Conservation (phyloP, 352 stramenopile genomes). For the Globisporangium orthogonon region DNA sequence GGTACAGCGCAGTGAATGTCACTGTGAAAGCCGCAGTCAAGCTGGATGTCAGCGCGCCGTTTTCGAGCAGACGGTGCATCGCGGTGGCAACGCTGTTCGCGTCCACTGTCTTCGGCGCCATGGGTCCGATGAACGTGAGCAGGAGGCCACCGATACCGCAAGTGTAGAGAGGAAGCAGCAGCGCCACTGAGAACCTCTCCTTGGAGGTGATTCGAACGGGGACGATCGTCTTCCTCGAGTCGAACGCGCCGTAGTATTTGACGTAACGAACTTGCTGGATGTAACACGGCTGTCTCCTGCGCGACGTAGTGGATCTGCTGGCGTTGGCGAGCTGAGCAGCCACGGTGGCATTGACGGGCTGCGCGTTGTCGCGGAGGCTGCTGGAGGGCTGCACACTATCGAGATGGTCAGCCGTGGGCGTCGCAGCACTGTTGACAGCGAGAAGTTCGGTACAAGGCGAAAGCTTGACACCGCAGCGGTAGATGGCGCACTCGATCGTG, state of each 20-base stretch:
- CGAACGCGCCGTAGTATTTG: conserved; percentile 5
- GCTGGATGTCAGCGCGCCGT: conserved; percentile 3
- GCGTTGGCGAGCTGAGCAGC: too few relatives aligned
- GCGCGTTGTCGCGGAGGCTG: too few relatives aligned
- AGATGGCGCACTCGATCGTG: conserved; percentile 20
- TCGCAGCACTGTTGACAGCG: background rate
- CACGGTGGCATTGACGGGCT: background rate
- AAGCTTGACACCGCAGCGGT: conserved; percentile 10
- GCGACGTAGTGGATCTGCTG: background rate
- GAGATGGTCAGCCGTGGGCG: background rate
- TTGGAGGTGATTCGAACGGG: conserved; percentile 10
- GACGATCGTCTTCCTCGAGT: conserved; percentile 5
- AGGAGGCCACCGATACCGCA: conserved; percentile 6
- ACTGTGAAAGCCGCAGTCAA: conserved; percentile 11
- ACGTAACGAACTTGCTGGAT: conserved; percentile 18
- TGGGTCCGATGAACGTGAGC: conserved; percentile 3
- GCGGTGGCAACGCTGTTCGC: background rate
- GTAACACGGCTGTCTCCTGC: conserved; percentile 8
- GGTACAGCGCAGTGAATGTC: conserved; percentile 16
- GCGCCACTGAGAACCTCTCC: background rate
- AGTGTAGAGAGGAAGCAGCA: conserved; percentile 8
- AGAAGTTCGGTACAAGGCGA: background rate
- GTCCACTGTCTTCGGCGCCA: background rate
- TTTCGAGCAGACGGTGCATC: conserved; percentile 1
- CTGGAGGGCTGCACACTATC: background rate